Evolutionary conservation across 2,329 filamentous ascomycete genomes (phyloP), one percentile per base, ranked within the genome.

Genomic region (Penicillium verrucosum): DNA sequence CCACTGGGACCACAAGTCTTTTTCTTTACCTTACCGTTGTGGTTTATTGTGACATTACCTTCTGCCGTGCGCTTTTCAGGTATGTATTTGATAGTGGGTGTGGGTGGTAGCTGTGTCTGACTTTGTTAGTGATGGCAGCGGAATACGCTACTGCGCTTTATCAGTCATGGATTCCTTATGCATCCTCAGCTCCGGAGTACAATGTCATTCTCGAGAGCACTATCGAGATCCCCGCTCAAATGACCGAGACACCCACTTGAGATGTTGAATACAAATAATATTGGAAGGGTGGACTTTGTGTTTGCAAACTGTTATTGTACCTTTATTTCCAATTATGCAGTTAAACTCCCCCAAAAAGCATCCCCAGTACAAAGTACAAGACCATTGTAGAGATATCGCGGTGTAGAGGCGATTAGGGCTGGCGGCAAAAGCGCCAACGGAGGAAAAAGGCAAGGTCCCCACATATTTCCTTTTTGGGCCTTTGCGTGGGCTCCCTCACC

Each of bases 371-470:
- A 2, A 14, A 43, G 41, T 27, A 27, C 47, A 45, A 56, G 18
- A 14, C 32, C 32, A 50, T 55, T 38, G 40, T 51, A 38, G 25
- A 55, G 25, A 38, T 18, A 18, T 50, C 38, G 27, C 42, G 52
- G 51, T 54, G 51, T 37, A 41, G 29, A 41, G 32, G 43, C 51
- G 44, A 41, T 54, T 51, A 56, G 48, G 51, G 51, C 6, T 51
- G 53, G 53, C 53, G 53, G 47, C 41, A 56, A 51, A 56, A 45
- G 53, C 53, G 53, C 34, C 41, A 56, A 51, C 9, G 47, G 53
- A 21, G 18, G 18, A 10, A 36, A 56, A 51, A 51, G 53, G 29
- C 44, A 32, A 43, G 40, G 25, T 51, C 47, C 21, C 53, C 53
- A 51, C 53, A 45, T 11, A 14, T 45, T 56, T 45, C 30, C 38